Evolutionary conservation across 805 yeast species (phyloP).

Genomic region (Suhomyces faveliae): DNA sequence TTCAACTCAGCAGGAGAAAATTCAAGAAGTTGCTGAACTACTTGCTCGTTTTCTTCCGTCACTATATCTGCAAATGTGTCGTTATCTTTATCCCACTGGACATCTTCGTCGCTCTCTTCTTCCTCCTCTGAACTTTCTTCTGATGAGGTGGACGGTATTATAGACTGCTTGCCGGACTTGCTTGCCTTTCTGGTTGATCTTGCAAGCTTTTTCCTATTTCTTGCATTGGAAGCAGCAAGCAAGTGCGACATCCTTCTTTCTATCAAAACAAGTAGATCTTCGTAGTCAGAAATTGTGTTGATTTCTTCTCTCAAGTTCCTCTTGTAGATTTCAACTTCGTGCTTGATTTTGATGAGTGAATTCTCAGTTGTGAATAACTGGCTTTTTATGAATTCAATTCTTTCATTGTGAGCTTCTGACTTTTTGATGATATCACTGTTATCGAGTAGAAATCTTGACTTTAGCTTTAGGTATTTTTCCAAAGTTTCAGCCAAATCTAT

Average conservation of each 20-base stretch:
- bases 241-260: constrained; percentile 14
- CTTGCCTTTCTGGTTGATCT: constrained; percentile 11
- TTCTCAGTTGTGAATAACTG: constrained; percentile 18
- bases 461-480: constrained; percentile 52
- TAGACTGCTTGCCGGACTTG: constrained; percentile 11
- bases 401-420: constrained; percentile 16
- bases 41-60: constrained; percentile 14
- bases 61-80: constrained; percentile 11
- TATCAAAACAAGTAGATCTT: constrained; percentile 11
- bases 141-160: constrained; percentile 1
- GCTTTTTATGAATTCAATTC: constrained; percentile 15
- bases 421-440: constrained; percentile 21
- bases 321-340: constrained; percentile 18
- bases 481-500: constrained; percentile 63
- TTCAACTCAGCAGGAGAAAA: constrained; percentile 12
- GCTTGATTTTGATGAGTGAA: constrained; percentile 15
- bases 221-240: constrained; percentile 1
- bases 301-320: constrained; percentile 10
- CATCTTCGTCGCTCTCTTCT: neutral
- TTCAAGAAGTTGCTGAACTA: constrained; percentile 11
- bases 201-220: neutral
- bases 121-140: neutral
- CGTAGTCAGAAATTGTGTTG: constrained; percentile 14
- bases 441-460: constrained; percentile 28
- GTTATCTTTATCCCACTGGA: neutral